Evolutionary conservation across 306 rosid species (phyloP), one percentile per base, ranked within the genome.

Genomic region (Cotoneaster glaucophyllus): DNA sequence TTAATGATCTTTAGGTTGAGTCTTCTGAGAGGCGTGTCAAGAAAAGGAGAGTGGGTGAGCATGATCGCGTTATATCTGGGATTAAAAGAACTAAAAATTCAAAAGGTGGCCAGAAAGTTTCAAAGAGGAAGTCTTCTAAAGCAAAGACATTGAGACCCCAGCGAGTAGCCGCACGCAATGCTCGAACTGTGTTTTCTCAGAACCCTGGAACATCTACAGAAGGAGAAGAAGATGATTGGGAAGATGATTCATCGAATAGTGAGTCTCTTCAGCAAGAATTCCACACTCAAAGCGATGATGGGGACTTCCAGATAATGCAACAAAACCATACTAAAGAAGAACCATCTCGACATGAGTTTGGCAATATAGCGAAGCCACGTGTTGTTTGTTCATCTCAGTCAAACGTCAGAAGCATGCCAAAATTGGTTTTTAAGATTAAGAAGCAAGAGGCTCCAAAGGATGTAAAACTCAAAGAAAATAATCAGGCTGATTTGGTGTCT

Each of bases 1-100:
- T 4, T 71, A 45, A 14, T 81, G 68, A 64, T 59, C 76, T 70
- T 81, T 90, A 92, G 97, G 87, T 62, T 54, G 87, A 80, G 69
- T 74, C 90, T 73, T 90, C 91, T 63, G 94, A 90, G 82, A 89
- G 93, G 88, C 94, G 82, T 69, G 78, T 84, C 70, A 87, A 88
- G 88, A 93, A 88, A 87, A 87, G 94, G 89, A 87, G 71, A 69
- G 84, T 90, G 84, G 82, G 83, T 62, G 94, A 88, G 74, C 79
- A 82, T 78, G 89, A 85, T 69, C 85, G 90, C 41, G 37, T 77
- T 68, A 61, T 69, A 61, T 82, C 88, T 50, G 81, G 88, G 76
- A 83, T 79, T 85, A 84, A 48, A 73, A 92, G 84, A 78, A 58
- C 3, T 70, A 88, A 86, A 81, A 90, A 84, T 79, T 71, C 83